Conservation (phyloP, 1,139 yeast genomes). For the Hansenula sp. region DNA sequence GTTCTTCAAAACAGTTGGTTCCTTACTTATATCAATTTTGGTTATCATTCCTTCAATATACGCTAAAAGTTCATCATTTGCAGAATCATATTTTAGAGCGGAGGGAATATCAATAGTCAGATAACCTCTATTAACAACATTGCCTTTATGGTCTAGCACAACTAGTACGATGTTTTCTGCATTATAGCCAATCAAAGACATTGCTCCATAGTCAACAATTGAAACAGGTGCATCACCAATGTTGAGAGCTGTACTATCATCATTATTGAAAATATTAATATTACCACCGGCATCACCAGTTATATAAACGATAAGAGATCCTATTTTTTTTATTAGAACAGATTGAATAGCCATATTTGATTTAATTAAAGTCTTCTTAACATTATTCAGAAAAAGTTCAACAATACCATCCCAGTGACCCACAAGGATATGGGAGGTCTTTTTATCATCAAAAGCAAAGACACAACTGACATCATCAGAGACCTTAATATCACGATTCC, state of each 20-base stretch:
- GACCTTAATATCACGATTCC: conserved; percentile 3
- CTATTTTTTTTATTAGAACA: conserved; percentile 11
- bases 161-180: conserved; percentile 14
- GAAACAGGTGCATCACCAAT: conserved; percentile 23
- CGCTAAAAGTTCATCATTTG: not conserved
- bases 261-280: conserved; percentile 3
- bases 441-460: conserved; percentile 3
- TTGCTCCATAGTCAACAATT: conserved; percentile 5
- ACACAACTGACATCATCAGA: conserved; percentile 14
- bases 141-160: conserved; percentile 4
- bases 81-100: not conserved
- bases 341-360: conserved; percentile 15
- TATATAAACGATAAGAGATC: conserved; percentile 3
- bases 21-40: not conserved
- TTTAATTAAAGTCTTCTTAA: conserved; percentile 4
- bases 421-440: conserved; percentile 6
- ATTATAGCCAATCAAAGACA: conserved; percentile 12
- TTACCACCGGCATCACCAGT: conserved; percentile 23
- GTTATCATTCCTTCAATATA: conserved; percentile 1
- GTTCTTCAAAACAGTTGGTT: conserved; percentile 5
- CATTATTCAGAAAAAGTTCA: conserved; percentile 5
- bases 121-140: conserved; percentile 14
- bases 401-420: conserved; percentile 22
- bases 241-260: not conserved
- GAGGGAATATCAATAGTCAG: conserved; percentile 12